Base-by-base conservation (phyloP, 2,329 filamentous ascomycete species). In the Calonectria hawksworthii region DNA sequence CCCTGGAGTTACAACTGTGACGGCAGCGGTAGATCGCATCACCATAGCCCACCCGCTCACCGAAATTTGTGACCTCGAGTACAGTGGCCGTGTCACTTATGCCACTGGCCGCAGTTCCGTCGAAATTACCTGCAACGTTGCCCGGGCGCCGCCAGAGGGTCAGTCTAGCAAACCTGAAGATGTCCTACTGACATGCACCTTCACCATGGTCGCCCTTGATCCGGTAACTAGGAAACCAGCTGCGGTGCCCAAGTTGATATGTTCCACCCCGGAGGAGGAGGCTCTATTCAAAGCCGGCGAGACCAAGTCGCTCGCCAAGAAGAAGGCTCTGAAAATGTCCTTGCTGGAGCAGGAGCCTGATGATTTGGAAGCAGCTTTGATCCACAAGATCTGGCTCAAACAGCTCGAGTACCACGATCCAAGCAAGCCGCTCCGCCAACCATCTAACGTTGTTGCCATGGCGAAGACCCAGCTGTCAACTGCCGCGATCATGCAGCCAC, bases 31-130 rank as follows among this genome's bases (percentile, higher is more conserved):
- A 21, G 88, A 89, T 74, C 84, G 88, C 14, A 89, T 90, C 80
- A 88, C 85, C 10, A 87, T 96, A 78, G 90, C 94, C 63, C 91
- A 94, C 74, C 93, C 94, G 0, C 86, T 96, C 30, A 93, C 91
- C 47, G 93, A 95, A 80, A 95, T 96, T 69, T 95, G 94, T 77
- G 94, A 96, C 83, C 90, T 96, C 13, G 92, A 96, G 80, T 90
- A 95, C 50, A 94, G 92, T 54, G 88, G 88, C 4, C 87, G 87
- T 73, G 87, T 89, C 11, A 88, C 94, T 0, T 95, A 95, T 82
- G 93, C 94, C 0, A 93, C 94, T 1, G 94, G 94, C 0, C 86
- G 93, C 72, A 94, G 92, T 74, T 94, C 93, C 81, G 91, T 95
- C 84, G 94, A 95, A 79, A 92, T 95, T 11, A 94, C 93, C 0